Percentiles rank a stretch among this genome's conserved stretches.
Conservation (phyloP, 352 stramenopile genomes). For the Phytopythium boreale region DNA sequence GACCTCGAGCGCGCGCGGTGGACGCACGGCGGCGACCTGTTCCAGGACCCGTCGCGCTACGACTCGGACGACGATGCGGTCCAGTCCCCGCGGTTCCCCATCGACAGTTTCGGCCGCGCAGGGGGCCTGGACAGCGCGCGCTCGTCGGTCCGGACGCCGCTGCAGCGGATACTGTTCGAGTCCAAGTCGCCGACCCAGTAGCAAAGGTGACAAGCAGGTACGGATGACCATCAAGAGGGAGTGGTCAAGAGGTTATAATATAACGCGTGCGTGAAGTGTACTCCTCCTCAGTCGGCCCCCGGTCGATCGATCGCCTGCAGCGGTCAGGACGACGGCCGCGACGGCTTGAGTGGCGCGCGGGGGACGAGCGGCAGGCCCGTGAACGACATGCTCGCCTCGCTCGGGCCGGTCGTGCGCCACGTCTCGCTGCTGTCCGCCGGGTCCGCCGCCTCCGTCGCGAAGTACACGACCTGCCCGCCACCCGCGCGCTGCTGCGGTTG, state of each 20-base stretch:
- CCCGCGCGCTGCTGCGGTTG: neutral
- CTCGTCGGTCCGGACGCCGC: neutral
- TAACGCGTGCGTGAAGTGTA: neutral
- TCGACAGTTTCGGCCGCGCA: conserved; percentile 68
- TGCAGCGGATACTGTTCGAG: conserved; percentile 2
- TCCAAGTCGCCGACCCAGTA: conserved; percentile 1
- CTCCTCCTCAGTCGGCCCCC: no score
- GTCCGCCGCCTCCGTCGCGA: conserved; percentile 41
- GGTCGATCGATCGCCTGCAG: no score
- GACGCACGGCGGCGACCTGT: conserved; percentile 79
- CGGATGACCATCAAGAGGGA: neutral
- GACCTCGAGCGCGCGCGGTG: conserved; percentile 51
- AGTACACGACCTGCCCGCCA: conserved; percentile 36
- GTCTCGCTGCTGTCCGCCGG: conserved; percentile 7
- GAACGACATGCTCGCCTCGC: conserved; percentile 45
- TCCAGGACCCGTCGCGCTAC: conserved; percentile 80
- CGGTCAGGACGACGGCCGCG: neutral
- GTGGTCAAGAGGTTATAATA: neutral
- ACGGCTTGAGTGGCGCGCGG: conserved; percentile 13
- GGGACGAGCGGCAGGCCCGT: conserved; percentile 44
- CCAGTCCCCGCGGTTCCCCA: conserved; percentile 56
- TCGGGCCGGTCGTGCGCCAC: conserved; percentile 10
- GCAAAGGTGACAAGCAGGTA: neutral
- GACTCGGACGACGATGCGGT: conserved; percentile 75
- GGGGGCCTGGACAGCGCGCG: conserved; percentile 1